Percentiles rank a stretch among this genome's conserved stretches.
These are phyloP conservation scores for Athelia sp. DNA, from an alignment of 1,284 basidiomycete species.

Conservation along the genomic window DNA sequence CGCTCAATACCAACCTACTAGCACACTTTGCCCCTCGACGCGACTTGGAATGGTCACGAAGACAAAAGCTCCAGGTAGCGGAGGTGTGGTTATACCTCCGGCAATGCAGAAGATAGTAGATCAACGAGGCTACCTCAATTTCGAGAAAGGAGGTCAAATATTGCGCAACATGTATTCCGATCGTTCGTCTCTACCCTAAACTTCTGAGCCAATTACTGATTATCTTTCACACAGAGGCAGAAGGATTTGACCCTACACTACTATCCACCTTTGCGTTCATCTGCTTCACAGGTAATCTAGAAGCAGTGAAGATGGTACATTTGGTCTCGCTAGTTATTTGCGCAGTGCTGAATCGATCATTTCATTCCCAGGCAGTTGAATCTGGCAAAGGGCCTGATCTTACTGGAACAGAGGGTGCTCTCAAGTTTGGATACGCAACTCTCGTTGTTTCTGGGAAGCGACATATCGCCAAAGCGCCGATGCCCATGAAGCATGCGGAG, in stretches of 20 bases:
- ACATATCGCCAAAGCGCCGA: slow-evolving; percentile 17
- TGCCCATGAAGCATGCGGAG: slow-evolving; percentile 23
- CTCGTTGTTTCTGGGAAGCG: slow-evolving; percentile 41
- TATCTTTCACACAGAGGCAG: slow-evolving; percentile 19
- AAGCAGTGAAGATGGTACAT: slow-evolving; percentile 21
- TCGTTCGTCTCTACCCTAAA: slow-evolving; percentile 21
- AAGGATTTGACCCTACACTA: slow-evolving; percentile 19
- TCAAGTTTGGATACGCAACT: slow-evolving; percentile 40
- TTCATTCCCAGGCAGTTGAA: slow-evolving; percentile 28
- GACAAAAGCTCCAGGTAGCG: not conserved
- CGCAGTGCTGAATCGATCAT: slow-evolving; percentile 16
- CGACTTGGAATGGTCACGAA: too few relatives aligned
- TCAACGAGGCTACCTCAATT: slow-evolving; percentile 29
- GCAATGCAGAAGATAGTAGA: slow-evolving; percentile 31
- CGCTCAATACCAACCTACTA: too few relatives aligned
- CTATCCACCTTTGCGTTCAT: slow-evolving; percentile 32
- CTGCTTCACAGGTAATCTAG: slow-evolving; percentile 31
- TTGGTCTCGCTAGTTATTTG: not conserved
- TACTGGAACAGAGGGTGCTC: slow-evolving; percentile 38
- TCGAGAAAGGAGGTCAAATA: slow-evolving; percentile 25
- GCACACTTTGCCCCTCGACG: too few relatives aligned
- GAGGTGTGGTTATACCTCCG: slow-evolving; percentile 2
- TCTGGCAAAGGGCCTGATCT: slow-evolving; percentile 35
- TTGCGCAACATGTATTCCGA: slow-evolving; percentile 32
- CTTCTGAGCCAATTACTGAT: slow-evolving; percentile 1